Evolutionary conservation across 345 rosid species (phyloP).

Genomic region (Citrus mangshanensis): DNA sequence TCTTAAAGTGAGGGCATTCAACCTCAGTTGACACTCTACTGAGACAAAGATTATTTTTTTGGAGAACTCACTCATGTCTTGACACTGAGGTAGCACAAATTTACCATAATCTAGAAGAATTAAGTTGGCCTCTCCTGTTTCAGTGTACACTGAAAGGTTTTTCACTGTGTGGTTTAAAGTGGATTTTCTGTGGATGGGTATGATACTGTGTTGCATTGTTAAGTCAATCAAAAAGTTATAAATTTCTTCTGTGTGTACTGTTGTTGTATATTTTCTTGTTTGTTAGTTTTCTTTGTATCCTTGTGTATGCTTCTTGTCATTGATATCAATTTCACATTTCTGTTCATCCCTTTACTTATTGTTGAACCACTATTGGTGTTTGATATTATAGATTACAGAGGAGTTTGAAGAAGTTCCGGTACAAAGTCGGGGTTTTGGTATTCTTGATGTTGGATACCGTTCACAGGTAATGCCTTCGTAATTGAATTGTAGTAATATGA

Average conservation of each 20-base stretch:
- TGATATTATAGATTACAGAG: slow-evolving; percentile 54
- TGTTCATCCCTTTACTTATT: slow-evolving; percentile 3
- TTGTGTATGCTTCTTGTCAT: neutral
- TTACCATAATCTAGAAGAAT: neutral
- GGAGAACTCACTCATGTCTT: neutral
- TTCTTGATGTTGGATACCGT: slow-evolving; percentile 93
- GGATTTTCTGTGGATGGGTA: neutral
- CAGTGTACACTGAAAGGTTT: neutral
- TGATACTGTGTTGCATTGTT: neutral
- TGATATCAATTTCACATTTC: neutral
- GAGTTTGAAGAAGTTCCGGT: slow-evolving; percentile 86
- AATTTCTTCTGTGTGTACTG: neutral
- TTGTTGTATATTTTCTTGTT: neutral
- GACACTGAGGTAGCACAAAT: neutral
- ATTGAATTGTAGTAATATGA: neutral
- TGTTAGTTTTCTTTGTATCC: neutral
- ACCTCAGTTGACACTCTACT: neutral
- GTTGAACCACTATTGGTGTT: slow-evolving; percentile 1
- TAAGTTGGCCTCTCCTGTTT: neutral
- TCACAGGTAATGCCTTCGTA: slow-evolving; percentile 50
- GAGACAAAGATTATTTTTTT: neutral
- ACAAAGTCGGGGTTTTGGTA: slow-evolving; percentile 96
- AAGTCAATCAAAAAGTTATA: neutral
- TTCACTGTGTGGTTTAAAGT: neutral
- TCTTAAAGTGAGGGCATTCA: neutral